Percentiles rank a stretch among this genome's conserved stretches.
Conservation (phyloP, 1,284 basidiomycete genomes). For the Earliella scabrosa region DNA sequence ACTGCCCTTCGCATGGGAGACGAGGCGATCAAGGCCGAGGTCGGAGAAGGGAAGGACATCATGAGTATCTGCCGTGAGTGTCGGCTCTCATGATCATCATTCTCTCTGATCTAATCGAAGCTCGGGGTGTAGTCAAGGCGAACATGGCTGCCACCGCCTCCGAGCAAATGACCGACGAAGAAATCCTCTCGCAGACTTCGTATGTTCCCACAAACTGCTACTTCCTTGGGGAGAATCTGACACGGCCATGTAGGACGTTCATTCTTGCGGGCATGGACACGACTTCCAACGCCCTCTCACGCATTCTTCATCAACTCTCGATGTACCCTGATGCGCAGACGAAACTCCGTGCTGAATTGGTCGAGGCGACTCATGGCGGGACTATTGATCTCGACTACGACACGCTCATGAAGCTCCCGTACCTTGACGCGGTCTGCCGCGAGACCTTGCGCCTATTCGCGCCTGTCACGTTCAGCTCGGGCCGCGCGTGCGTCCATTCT, state of each 20-base stretch:
- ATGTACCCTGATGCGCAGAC: conserved; percentile 13
- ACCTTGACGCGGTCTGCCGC: conserved; percentile 23
- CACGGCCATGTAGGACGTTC: conserved; percentile 7
- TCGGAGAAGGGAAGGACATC: conserved; percentile 38
- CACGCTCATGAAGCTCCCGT: conserved; percentile 20
- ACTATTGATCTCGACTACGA: conserved; percentile 16
- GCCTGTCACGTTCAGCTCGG: background rate
- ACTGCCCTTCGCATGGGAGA: conserved; percentile 30
- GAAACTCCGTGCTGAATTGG: conserved; percentile 20
- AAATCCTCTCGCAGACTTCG: conserved; percentile 10
- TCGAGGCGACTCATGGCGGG: conserved; percentile 13
- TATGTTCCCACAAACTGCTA: background rate
- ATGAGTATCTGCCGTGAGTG: conserved; percentile 33
- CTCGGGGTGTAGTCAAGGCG: conserved; percentile 28
- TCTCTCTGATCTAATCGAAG: no score
- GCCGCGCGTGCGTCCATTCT: background rate
- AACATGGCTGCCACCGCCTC: conserved; percentile 24
- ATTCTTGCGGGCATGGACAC: conserved; percentile 22
- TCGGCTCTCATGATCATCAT: no score
- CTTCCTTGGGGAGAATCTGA: conserved; percentile 27
- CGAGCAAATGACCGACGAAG: conserved; percentile 30
- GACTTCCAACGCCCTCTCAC: conserved; percentile 23
- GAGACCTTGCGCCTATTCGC: conserved; percentile 25
- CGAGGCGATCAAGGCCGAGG: conserved; percentile 23
- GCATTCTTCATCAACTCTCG: conserved; percentile 19